Conservation (phyloP, 345 rosid species). For the Ricinus communis region DNA sequence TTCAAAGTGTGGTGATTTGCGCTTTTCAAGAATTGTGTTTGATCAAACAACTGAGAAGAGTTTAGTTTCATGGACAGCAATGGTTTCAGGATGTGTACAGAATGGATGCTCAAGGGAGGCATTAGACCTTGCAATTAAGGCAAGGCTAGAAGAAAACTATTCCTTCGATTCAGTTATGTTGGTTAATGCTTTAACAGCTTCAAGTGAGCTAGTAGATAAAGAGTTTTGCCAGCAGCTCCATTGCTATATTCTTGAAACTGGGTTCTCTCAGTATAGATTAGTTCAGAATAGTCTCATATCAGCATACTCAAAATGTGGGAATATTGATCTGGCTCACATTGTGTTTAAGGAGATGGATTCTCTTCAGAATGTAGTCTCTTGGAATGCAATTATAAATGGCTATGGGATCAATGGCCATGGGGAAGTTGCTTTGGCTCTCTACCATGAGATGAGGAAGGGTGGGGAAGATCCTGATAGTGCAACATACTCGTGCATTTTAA, state of each 20-base stretch:
- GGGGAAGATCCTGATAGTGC: constrained; percentile 39
- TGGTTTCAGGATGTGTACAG: constrained; percentile 41
- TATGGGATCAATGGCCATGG: constrained; percentile 39
- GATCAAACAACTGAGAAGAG: constrained; percentile 30
- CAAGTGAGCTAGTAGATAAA: constrained; percentile 32
- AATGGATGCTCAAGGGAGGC: constrained; percentile 42
- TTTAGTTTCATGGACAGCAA: constrained; percentile 48
- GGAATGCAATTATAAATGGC: constrained; percentile 52
- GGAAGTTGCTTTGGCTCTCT: constrained; percentile 38
- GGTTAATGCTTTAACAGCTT: constrained; percentile 32
- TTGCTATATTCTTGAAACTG: constrained; percentile 31
- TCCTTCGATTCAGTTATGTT: constrained; percentile 37
- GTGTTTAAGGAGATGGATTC: constrained; percentile 39
- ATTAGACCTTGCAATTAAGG: constrained; percentile 30
- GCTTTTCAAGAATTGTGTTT: constrained; percentile 37
- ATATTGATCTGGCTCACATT: constrained; percentile 26
- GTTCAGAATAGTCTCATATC: constrained; percentile 49
- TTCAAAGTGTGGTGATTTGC: constrained; percentile 44
- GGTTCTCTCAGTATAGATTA: constrained; percentile 22
- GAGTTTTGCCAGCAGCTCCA: constrained; percentile 47
- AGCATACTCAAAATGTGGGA: constrained; percentile 49
- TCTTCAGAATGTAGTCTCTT: constrained; percentile 39
- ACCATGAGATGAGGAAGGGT: constrained; percentile 35
- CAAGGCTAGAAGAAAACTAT: constrained; percentile 25
- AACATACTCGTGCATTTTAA: constrained; percentile 38